Evolutionary conservation across 1,284 basidiomycete genomes (phyloP), one percentile per base, ranked within the genome.

Genomic region (Microbotryum silenes-acaulis): DNA sequence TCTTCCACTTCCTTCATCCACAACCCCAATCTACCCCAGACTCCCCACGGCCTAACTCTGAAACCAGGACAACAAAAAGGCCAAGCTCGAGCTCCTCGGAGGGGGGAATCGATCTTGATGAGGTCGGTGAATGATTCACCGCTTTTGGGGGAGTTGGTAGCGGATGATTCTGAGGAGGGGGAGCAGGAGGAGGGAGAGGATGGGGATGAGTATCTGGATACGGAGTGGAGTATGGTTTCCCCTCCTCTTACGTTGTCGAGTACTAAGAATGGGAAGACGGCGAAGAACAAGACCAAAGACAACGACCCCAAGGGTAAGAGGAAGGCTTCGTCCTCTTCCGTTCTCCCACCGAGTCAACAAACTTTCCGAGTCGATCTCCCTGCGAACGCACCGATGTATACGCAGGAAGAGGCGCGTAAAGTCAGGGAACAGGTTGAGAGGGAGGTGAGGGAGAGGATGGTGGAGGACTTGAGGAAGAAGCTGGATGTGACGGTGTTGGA

Each of bases 91-190:
- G 10, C 51, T 55, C 46, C 54, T 48, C 23, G 57, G 18, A 16
- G 62, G 10, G 65, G 65, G 20, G 65, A 66, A 46, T 56, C 53
- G 21, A 66, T 66, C 54, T 57, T 66, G 20, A 51, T 66, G 33
- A 33, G 57, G 14, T 56, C 52, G 21, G 7, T 66, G 16, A 66
- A 66, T 48, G 65, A 54, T 6, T 51, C 45, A 21, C 65, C 65
- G 16, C 45, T 66, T 4, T 42, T 42, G 37, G 65, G 65, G 3
- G 59, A 66, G 29, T 63, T 59, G 20, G 62, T 66, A 29, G 65
- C 65, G 6, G 42, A 37, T 31, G 61, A 63, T 16, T 33, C 31
- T 12, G 27, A 44, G 2, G 57, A 31, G n/a, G 46, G 31, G 7
- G 54, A 44, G 44, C 44, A 51, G 20, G 57, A 54, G 10, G 54